Percentiles rank a stretch among this genome's conserved stretches.
These are phyloP conservation scores for Gaeumannomyces tritici DNA, from an alignment of 2,329 filamentous ascomycete genomes.

Conservation along the genomic window DNA sequence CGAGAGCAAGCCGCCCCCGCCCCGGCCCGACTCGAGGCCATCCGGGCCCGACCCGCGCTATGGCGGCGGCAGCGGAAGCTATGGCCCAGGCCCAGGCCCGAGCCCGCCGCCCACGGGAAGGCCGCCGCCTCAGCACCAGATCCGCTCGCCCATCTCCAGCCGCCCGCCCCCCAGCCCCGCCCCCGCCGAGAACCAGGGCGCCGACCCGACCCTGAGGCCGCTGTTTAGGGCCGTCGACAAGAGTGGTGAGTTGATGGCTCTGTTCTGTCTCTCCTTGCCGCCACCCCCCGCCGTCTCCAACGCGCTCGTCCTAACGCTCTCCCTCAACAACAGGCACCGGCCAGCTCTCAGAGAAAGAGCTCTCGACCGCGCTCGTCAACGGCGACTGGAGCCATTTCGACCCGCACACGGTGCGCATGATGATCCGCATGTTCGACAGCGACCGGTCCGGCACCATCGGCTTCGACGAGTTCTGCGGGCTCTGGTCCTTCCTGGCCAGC, in stretches of 20 bases:
- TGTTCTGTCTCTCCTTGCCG: neutral
- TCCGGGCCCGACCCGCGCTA: conserved; percentile 6
- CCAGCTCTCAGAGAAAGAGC: conserved; percentile 75
- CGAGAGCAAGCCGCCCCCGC: conserved; percentile 37
- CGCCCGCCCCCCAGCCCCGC: conserved; percentile 59
- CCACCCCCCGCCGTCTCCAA: neutral
- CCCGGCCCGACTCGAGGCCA: conserved; percentile 21
- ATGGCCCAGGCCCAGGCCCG: conserved; percentile 28
- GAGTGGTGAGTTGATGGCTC: conserved; percentile 42
- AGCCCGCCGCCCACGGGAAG: conserved; percentile 38
- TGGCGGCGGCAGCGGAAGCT: conserved; percentile 10
- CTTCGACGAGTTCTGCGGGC: conserved; percentile 90
- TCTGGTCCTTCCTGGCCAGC: conserved; percentile 92
- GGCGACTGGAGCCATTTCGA: conserved; percentile 93
- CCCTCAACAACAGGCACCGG: conserved; percentile 49
- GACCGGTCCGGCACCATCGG: conserved; percentile 83
- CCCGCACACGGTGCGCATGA: conserved; percentile 89
- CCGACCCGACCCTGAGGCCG: conserved; percentile 68
- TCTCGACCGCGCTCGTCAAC: conserved; percentile 86
- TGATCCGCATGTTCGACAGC: conserved; percentile 99
- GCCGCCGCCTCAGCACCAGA: conserved; percentile 30
- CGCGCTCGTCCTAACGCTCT: conserved; percentile 1
- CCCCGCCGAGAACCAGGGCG: conserved; percentile 30
- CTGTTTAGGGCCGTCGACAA: conserved; percentile 90
- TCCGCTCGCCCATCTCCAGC: conserved; percentile 45